phyloP scores from a whole-genome alignment of 768 basidiomycete genomes.

The Dioszegia hungarica region DNA sequence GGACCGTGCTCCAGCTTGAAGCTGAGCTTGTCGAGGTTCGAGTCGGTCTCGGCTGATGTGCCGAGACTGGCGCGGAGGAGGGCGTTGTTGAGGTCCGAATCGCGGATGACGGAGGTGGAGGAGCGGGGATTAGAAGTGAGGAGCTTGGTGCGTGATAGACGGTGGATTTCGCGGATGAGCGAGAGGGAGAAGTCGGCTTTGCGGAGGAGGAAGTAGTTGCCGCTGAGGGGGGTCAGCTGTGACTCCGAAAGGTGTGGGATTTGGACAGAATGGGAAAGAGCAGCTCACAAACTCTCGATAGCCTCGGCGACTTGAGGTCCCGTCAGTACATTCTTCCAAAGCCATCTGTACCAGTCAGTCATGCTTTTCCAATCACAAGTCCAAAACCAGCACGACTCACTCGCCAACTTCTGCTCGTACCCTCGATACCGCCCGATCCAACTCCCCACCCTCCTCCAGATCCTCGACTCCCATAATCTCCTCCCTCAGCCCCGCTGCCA shows the following conservation, averaged over 20 bases:
- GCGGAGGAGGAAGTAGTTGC: slow-evolving; percentile 78
- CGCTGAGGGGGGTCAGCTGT: slow-evolving; percentile 53
- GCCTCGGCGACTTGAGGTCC: slow-evolving; percentile 75
- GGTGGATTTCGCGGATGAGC: slow-evolving; percentile 78
- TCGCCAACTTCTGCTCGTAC: slow-evolving; percentile 80
- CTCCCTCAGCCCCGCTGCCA: slow-evolving; percentile 62
- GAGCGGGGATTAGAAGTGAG: slow-evolving; percentile 60
- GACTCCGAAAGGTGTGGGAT: too few relatives aligned
- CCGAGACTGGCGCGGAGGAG: slow-evolving; percentile 82
- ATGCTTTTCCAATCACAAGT: slow-evolving; percentile 10
- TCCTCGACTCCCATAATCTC: slow-evolving; percentile 56
- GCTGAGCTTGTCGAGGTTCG: slow-evolving; percentile 64
- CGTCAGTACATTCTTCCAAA: slow-evolving; percentile 85
- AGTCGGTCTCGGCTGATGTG: slow-evolving; percentile 80
- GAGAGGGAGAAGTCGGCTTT: slow-evolving; percentile 83
- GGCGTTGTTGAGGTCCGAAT: slow-evolving; percentile 82
- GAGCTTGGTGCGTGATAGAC: slow-evolving; percentile 72
- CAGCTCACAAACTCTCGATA: slow-evolving; percentile 72
- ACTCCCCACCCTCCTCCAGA: slow-evolving; percentile 64
- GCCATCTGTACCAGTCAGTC: slow-evolving; percentile 54
- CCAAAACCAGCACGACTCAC: slow-evolving; percentile 69
- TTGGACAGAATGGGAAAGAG: neutral
- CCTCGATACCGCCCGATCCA: slow-evolving; percentile 67
- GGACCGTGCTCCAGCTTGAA: slow-evolving; percentile 78
- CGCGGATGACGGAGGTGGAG: slow-evolving; percentile 64